Evolutionary conservation across 208 protist species (phyloP), one percentile per base, ranked within the genome.

Genomic region (Acanthamoeba divionensis): DNA sequence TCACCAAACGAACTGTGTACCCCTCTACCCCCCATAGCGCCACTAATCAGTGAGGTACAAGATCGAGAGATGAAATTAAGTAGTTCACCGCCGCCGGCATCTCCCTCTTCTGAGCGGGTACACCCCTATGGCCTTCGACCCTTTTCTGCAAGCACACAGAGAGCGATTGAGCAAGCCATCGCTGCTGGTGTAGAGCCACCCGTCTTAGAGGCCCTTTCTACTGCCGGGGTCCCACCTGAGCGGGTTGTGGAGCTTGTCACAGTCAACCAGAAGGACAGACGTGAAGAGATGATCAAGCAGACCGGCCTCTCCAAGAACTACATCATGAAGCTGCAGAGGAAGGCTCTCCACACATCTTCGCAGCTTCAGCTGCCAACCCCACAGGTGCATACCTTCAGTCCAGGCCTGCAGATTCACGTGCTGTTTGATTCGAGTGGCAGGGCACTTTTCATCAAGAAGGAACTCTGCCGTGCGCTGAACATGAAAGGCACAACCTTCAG

Each of bases 401-500:
- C 36, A 21, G 45, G 45, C 38, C 69, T 80, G 29, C 29, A 41
- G 29, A 41, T 80, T 8, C 69, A 80, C n/a, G 69, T 80, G n/a
- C 36, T 80, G 45, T 80, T 80, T 31, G 69, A 47, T 31, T 55
- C 69, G 69, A 24, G 57, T 31, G 69, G 41, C 69, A n/a, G 44
- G 2, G n/a, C n/a, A n/a, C n/a, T n/a, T n/a, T n/a, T n/a, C n/a
- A n/a, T n/a, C n/a, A n/a, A n/a, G n/a, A n/a, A n/a, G n/a, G 69
- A 80, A 31, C 69, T 80, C 0, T 80, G 69, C 69, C 44, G 45
- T 48, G 12, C 57, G 13, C 69, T 80, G 12, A 47, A 55, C 41
- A 80, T 80, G 69, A 80, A 80, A 33, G 69, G 69, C 36, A 80
- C 69, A 41, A 80, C 69, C 33, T 80, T 80, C 38, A 45, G 29